A percentile compares a stretch with the other conserved stretches of the same genome.
These are phyloP conservation scores for Rhodocollybia butyracea DNA, from an alignment of 768 basidiomycete species.

Conservation along the genomic window DNA sequence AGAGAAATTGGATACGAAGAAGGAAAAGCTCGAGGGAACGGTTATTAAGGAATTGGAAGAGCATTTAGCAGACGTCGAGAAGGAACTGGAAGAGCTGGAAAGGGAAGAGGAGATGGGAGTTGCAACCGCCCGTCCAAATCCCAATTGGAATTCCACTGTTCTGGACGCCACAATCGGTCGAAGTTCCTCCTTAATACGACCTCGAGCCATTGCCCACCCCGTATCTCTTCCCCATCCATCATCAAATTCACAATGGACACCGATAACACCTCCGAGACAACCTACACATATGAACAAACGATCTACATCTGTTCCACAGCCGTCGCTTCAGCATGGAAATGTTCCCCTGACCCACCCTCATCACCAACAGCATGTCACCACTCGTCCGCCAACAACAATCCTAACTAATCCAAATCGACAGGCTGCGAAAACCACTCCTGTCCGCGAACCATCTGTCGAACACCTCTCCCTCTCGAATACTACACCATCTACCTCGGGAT, in stretches of 20 bases:
- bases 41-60: slow-evolving; percentile 67
- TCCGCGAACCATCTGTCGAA: slow-evolving; percentile 8
- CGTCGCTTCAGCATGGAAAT: background rate
- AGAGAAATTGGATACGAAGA: slow-evolving; percentile 63
- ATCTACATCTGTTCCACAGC: background rate
- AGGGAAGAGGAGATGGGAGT: slow-evolving; percentile 22
- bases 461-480: slow-evolving; percentile 6
- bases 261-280: slow-evolving; percentile 1
- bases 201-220: background rate
- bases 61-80: slow-evolving; percentile 55
- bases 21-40: slow-evolving; percentile 60
- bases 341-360: background rate
- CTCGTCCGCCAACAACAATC: slow-evolving; percentile 9
- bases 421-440: background rate
- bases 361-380: slow-evolving; percentile 14
- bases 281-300: slow-evolving; percentile 5
- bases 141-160: too few relatives aligned
- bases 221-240: background rate
- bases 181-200: background rate
- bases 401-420: slow-evolving; percentile 10
- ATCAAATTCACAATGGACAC: slow-evolving; percentile 1
- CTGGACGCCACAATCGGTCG: slow-evolving; percentile 1
- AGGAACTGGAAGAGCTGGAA: slow-evolving; percentile 52
- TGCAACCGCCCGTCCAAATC: background rate
- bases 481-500: slow-evolving; percentile 17